Conservation (phyloP, 2,329 filamentous ascomycete species). For the Atkinsonella texensis region DNA sequence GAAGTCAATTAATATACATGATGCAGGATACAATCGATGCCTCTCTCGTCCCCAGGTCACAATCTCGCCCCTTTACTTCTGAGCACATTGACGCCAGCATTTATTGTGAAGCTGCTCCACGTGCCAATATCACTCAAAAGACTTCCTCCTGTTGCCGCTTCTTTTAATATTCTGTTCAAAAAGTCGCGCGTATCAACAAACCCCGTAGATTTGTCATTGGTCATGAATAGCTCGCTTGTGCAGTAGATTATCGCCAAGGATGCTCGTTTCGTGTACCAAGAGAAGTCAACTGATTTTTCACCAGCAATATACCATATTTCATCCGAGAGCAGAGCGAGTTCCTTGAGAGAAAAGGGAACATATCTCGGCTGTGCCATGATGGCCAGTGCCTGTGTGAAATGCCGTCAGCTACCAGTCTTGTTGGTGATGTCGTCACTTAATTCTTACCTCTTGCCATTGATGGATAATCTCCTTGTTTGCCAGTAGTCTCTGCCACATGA, state of each 20-base stretch:
- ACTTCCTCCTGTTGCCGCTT: slow-evolving; percentile 50
- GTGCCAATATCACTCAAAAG: slow-evolving; percentile 53
- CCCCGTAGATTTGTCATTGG: slow-evolving; percentile 64
- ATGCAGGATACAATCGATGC: background rate
- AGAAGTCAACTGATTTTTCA: slow-evolving; percentile 68
- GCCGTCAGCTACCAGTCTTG: background rate
- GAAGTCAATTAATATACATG: background rate
- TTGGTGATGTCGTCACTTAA: background rate
- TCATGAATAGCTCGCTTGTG: slow-evolving; percentile 85
- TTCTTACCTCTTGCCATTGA: slow-evolving; percentile 71
- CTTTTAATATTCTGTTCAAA: slow-evolving; percentile 60
- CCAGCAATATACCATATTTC: slow-evolving; percentile 86
- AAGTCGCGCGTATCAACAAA: slow-evolving; percentile 72
- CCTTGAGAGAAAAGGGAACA: slow-evolving; percentile 61
- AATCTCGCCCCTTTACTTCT: slow-evolving; percentile 81
- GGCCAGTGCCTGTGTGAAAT: slow-evolving; percentile 55
- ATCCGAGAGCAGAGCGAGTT: slow-evolving; percentile 73
- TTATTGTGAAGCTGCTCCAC: slow-evolving; percentile 74
- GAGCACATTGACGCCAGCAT: slow-evolving; percentile 66
- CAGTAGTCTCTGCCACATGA: slow-evolving; percentile 67
- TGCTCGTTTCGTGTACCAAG: slow-evolving; percentile 67
- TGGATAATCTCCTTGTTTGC: slow-evolving; percentile 62
- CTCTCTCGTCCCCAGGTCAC: slow-evolving; percentile 25
- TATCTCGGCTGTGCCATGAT: slow-evolving; percentile 80
- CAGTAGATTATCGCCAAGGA: slow-evolving; percentile 50